phyloP scores from a whole-genome alignment of 2,329 filamentous ascomycete species.

The Triangularia setosa region DNA sequence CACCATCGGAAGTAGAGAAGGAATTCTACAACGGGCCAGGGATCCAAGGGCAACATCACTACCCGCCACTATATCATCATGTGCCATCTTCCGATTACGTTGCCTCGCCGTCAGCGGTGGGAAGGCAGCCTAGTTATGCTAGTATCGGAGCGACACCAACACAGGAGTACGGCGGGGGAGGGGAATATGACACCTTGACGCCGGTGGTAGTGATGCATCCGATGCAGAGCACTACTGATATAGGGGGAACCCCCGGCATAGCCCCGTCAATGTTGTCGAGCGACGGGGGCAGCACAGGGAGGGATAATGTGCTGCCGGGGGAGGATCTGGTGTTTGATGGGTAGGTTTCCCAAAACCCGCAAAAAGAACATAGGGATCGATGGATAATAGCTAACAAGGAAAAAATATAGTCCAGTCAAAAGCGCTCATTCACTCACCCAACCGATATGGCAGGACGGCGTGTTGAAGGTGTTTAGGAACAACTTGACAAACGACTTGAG shows the following conservation, averaged over 20 bases:
- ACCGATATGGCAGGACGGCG: constrained; percentile 23
- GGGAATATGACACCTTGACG: constrained; percentile 26
- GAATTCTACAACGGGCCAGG: constrained; percentile 5
- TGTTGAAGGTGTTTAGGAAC: constrained; percentile 30
- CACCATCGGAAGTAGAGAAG: constrained; percentile 9
- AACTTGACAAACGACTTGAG: constrained; percentile 26
- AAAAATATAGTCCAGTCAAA: constrained; percentile 23
- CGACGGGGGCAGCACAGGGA: constrained; percentile 25
- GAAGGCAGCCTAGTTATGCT: constrained; percentile 12
- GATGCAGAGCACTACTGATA: neutral
- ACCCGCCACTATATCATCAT: neutral
- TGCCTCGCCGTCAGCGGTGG: constrained; percentile 5
- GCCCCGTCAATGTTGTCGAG: constrained; percentile 19
- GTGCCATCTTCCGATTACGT: neutral
- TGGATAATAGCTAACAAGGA: neutral
- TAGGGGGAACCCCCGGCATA: constrained; percentile 1
- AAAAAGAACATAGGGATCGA: neutral
- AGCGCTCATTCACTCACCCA: constrained; percentile 22
- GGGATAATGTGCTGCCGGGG: constrained; percentile 30
- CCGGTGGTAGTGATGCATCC: constrained; percentile 24
- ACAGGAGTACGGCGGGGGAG: constrained; percentile 6
- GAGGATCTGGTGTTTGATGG: constrained; percentile 30
- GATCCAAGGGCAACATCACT: neutral
- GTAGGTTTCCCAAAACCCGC: constrained; percentile 8
- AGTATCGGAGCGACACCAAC: constrained; percentile 2